These are phyloP conservation scores for Lepiota venenata DNA, from an alignment of 768 basidiomycete species.

Conservation along the genomic window DNA sequence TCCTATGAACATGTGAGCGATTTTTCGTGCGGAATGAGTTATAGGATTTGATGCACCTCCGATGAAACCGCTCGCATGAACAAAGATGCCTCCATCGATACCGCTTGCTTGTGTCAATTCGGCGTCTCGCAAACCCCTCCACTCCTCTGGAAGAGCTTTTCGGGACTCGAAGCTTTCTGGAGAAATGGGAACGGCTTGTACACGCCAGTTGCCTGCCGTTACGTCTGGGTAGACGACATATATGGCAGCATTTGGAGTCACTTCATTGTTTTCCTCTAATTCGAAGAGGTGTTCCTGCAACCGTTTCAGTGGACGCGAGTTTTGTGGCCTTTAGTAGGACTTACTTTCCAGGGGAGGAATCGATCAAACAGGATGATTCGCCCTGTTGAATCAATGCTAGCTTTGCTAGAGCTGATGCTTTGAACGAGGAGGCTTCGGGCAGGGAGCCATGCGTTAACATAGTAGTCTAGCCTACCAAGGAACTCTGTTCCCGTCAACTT, in stretches of 20 bases:
- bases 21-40: not conserved
- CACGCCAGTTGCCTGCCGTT: conserved; percentile 70
- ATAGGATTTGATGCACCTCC: conserved; percentile 56
- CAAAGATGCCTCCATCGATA: conserved; percentile 83
- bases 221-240: conserved; percentile 94
- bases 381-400: conserved; percentile 62
- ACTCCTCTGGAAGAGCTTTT: conserved; percentile 88
- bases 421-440: conserved; percentile 74
- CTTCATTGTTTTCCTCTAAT: conserved; percentile 57
- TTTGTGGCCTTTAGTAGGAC: not conserved
- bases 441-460: conserved; percentile 88
- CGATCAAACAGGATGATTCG: conserved; percentile 76
- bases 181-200: conserved; percentile 86
- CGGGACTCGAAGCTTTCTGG: conserved; percentile 87
- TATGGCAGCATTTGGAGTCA: conserved; percentile 51
- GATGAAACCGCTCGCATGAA: conserved; percentile 96
- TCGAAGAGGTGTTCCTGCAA: conserved; percentile 81
- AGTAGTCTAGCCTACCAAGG: conserved; percentile 72
- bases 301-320: not conserved
- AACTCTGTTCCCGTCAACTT: conserved; percentile 85
- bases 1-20: conserved; percentile 38
- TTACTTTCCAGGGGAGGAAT: conserved; percentile 87
- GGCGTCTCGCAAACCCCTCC: conserved; percentile 91
- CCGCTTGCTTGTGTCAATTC: conserved; percentile 69
- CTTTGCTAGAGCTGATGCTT: conserved; percentile 54